Evolutionary conservation across 2,329 filamentous ascomycete species (phyloP).

Genomic region (Apiospora kogelbergensis): DNA sequence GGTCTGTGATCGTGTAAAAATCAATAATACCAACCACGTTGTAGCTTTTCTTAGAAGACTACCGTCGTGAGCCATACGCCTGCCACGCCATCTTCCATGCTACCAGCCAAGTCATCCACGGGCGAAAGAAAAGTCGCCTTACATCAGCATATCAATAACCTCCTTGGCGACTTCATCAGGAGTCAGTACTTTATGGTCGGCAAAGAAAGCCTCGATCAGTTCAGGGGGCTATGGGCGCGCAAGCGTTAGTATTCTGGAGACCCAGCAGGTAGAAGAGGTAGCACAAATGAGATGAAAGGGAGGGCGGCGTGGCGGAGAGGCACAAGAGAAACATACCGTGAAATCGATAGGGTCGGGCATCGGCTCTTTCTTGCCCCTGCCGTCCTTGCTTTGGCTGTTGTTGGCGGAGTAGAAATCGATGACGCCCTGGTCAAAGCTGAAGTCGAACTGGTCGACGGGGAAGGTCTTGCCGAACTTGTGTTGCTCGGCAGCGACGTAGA

Average conservation of each 20-base stretch:
- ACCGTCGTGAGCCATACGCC: neutral
- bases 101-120: neutral
- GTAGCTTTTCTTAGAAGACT: neutral
- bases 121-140: constrained; percentile 4
- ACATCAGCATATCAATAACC: constrained; percentile 33
- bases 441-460: constrained; percentile 68
- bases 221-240: constrained; percentile 24
- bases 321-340: constrained; percentile 21
- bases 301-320: neutral
- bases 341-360: constrained; percentile 25
- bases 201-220: constrained; percentile 30
- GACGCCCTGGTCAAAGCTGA: constrained; percentile 39
- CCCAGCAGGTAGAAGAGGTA: neutral
- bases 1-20: neutral
- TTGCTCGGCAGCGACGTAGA: constrained; percentile 91
- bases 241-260: neutral
- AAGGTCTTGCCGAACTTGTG: constrained; percentile 95
- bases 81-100: neutral
- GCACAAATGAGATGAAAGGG: neutral
- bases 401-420: constrained; percentile 28
- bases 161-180: constrained; percentile 29
- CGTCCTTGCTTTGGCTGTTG: constrained; percentile 9
- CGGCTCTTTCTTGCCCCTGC: constrained; percentile 10
- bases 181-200: constrained; percentile 30
- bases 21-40: constrained; percentile 1